A percentile compares a stretch with the other conserved stretches of the same genome.
Evolutionary conservation across 225 moss, liverwort and hornwort species (phyloP).

Genomic region (Antitrichia curtipendula): DNA sequence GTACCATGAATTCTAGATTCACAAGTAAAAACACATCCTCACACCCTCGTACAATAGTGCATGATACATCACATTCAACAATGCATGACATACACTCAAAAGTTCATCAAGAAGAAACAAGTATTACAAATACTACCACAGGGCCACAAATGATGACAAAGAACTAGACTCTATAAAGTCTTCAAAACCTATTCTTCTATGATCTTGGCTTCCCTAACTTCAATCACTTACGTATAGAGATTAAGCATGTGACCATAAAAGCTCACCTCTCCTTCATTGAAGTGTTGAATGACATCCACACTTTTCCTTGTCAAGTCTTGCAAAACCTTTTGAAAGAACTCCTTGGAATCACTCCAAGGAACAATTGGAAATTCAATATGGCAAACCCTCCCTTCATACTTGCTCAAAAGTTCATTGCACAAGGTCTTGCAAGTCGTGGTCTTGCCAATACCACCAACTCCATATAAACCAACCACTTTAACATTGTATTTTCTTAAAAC

Average conservation of each 20-base stretch:
- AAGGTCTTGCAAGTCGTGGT: not conserved
- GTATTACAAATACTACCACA: not conserved
- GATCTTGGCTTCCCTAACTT: rapidly evolving
- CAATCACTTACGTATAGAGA: not conserved
- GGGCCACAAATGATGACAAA: not conserved
- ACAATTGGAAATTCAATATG: not conserved
- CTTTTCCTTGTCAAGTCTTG: not conserved
- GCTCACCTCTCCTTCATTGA: not conserved
- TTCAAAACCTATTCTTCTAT: rapidly evolving
- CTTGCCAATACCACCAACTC: not conserved
- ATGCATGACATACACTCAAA: not conserved
- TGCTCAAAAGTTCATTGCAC: not conserved
- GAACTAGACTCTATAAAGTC: rapidly evolving
- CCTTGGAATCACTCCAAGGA: no score
- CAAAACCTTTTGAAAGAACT: not conserved
- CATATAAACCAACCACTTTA: not conserved
- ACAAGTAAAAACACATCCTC: rapidly evolving
- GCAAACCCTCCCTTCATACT: not conserved
- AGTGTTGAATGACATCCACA: not conserved
- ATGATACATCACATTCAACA: rapidly evolving
- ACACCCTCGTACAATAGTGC: rapidly evolving
- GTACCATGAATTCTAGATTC: not conserved
- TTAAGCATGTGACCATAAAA: rapidly evolving
- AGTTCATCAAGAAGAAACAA: not conserved
- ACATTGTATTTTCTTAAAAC: not conserved